Base-by-base conservation (phyloP, 768 basidiomycete species). In the Lentinula sp. region DNA sequence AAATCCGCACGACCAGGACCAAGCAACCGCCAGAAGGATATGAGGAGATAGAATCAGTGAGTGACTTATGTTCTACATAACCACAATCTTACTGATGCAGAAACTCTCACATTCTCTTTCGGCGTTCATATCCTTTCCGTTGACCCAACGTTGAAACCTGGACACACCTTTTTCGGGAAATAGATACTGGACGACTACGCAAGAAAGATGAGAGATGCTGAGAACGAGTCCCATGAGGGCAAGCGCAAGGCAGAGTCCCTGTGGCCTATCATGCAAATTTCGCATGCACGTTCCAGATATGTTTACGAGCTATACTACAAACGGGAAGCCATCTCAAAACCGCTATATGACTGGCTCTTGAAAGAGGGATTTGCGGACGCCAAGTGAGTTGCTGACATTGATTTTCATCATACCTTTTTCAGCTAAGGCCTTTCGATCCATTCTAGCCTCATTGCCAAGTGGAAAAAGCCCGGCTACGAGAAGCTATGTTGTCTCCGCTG, bases 281-380 rank as follows among this genome's bases (percentile, higher is more conserved):
- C 93, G 18, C 97, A 99, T 75, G 89, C 95, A 9, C 88, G 97
- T 43, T 96, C 95, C 49, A 81, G 94, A 66, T 98, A 98, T 74
- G 93, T 99, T 61, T 98, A 98, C 69, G 97, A 99, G 74, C 81
- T 98, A 63, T 98, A 97, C 77, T 98, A 98, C 79, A 96, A 98
- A 76, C 89, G 95, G 40, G 96, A 98, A 75, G 93, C 95, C 10
- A 91, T 99, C 69, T 89, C 88, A 68, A 85, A 82, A 68, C 88
- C 95, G 70, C 78, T 99, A 55, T 99, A 98, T 69, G 96, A 98
- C 75, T 99, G 97, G 97, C 73, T 99, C 51, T 74, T 98, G 71
- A 98, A 97, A 79, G 89, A 98, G 73, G 93, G 92, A 11, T 98
- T 98, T 73, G 97, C 91, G 31, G 97, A 99, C 70, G 87, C 87